Conservation (phyloP, 2,329 filamentous ascomycete species). For the Talaromyces pinophilus region DNA sequence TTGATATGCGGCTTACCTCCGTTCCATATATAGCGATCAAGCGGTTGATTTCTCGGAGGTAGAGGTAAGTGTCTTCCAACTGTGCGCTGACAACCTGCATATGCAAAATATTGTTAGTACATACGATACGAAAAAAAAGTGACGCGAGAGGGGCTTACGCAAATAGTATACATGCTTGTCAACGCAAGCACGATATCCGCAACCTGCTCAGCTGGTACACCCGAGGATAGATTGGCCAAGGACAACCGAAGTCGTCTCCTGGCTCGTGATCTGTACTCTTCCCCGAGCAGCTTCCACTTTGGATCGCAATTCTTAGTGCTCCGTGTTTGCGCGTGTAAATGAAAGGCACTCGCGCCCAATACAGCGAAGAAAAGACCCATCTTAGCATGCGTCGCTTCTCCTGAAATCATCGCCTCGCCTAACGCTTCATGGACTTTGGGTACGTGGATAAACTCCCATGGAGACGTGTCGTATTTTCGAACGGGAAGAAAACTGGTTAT, state of each 20-base stretch:
- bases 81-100: neutral
- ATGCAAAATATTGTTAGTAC: neutral
- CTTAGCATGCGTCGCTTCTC: neutral
- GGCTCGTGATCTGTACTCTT: neutral
- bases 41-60: neutral
- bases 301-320: neutral
- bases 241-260: neutral
- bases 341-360: neutral
- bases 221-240: neutral
- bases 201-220: neutral
- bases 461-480: neutral
- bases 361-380: constrained; percentile 1
- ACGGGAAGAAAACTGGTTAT: neutral
- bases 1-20: neutral
- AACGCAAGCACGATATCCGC: neutral
- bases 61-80: neutral
- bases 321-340: neutral
- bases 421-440: neutral
- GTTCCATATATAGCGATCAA: neutral
- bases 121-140: neutral
- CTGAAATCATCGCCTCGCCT: neutral
- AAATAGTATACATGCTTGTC: neutral
- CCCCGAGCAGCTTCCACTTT: neutral
- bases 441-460: neutral
- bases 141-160: neutral